Evolutionary conservation across 2,329 filamentous ascomycete genomes (phyloP), one percentile per base, ranked within the genome.

Genomic region (Biscogniauxia sp.): DNA sequence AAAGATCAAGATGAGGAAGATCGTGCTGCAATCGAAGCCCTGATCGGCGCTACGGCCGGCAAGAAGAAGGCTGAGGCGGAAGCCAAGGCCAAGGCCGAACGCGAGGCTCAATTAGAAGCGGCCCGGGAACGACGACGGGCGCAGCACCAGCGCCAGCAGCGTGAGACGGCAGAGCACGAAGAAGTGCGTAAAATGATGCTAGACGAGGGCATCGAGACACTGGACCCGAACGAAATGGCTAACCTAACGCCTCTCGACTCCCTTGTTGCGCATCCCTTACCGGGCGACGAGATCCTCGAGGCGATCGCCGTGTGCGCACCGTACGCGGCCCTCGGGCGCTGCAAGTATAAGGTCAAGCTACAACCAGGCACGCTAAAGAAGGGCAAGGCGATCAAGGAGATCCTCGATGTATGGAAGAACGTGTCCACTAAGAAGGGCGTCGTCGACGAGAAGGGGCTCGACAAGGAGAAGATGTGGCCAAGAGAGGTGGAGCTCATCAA

Each of bases 1-100:
- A 94, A 90, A 53, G 81, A 96, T 68, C 95, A 98, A 80, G 94
- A 98, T 69, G 93, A 97, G 58, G 94, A 97, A 75, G 95, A 99
- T 71, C 91, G 93, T 13, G 85, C 84, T 6, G 84, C 93, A 0
- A 92, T 93, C 32, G 90, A 97, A 76, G 84, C 88, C 23, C 83
- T 98, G n/a, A 87, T 97, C n/a, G 95, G 95, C 49, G 88, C 91
- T 1, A 80, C 83, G 61, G 83, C 84, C 0, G 88, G 88, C 1
- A 84, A 85, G 45, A 83, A 90, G 68, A 87, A 88, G 64, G 86
- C 84, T 15, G 86, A 89, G 68, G 89, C 87, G 1, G 89, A 91
- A 68, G 84, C 85, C 0, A 81, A 83, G 61, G 87, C 86, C 45
- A 91, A 90, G 73, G 86, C 83, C 0, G 80, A 85, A 63, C 84